Evolutionary conservation across 208 protist species (phyloP), one percentile per base, ranked within the genome.

Genomic region (Zelonia costaricensis): DNA sequence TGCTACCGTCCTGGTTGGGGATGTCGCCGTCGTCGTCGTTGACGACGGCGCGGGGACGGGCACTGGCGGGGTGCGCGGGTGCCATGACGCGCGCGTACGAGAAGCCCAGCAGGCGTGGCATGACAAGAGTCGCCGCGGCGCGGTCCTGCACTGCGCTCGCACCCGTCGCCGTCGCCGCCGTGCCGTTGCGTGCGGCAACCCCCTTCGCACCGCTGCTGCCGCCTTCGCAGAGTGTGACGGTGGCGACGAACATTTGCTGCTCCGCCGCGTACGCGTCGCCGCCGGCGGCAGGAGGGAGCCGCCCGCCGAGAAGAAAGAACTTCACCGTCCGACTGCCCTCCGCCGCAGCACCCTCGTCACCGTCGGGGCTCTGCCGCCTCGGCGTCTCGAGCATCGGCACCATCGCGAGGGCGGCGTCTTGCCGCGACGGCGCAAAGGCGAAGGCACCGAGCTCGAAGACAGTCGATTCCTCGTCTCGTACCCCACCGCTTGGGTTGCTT

Each of bases 1-100:
- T 53, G 45, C 72, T 58, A 20, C 69, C 78, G 22, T 55, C 2
- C 7, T 55, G 15, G 18, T 64, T 64, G 7, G 44, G 35, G 1
- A 55, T n/a, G 5, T 10, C 16, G 40, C 13, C 40, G 12, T 16
- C n/a, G 16, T 10, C 40, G 5, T 20, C 40, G n/a, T n/a, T n/a
- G n/a, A n/a, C n/a, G n/a, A n/a, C n/a, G n/a, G n/a, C n/a, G n/a
- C n/a, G n/a, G n/a, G 13, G 46, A 30, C 15, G 12, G 10, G 23
- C 6, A 52, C 13, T 8, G n/a, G n/a, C 4, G 23, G 23, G 15
- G 46, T 22, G 13, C 31, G 23, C 13, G 15, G 22, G 23, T 10
- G 22, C 9, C 28, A 51, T 62, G 31, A 62, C 44, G 33, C 56
- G 56, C 23, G 42, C 22, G 31, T 62, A 62, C 4, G 31, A 28